Evolutionary conservation across 2,329 filamentous ascomycete genomes (phyloP), one percentile per base, ranked within the genome.

Genomic region (Xylariaceae sp.): DNA sequence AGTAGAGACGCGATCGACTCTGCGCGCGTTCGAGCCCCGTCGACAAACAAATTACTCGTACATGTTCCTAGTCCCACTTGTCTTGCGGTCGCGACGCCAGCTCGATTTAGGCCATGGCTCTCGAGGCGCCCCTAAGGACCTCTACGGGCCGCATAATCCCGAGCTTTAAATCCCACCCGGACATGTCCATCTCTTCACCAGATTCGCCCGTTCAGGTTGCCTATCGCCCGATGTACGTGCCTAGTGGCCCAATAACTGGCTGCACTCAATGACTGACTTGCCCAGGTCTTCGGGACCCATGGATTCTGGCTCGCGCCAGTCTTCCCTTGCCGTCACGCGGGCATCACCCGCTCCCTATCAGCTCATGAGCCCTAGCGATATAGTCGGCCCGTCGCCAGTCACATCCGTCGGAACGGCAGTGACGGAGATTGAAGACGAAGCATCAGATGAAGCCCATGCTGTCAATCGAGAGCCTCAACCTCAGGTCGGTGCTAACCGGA

Each of bases 361-460:
- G 71, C 67, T 85, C 39, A 75, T 84, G 73, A 82, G 85, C 74
- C 80, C 88, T 62, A 87, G 81, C 70, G 86, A 88, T 67, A 83
- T 87, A 65, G 87, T 92, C 56, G 89, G 90, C 47, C 90, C 90
- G 8, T 93, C 90, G 15, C 90, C 90, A 6, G 89, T 93, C 23
- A 92, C 91, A 54, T 94, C 90, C 45, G 92, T 89, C 71, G 89
- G 89, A 60, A 94, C 90, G 23, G 88, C 88, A 68, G 87, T 83
- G 45, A 93, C 90, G 9, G 90, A 94, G 71, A 92, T 94, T 56
- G 90, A 94, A 63, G 90, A 93, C 64, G 88, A 92, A 64, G 81
- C 76, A 53, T 80, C 82, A 48, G 87, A 90, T 63, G 87, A 86
- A 65, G 78, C 81, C 64, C 77, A 76, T 55, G 67, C 74, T 65